A percentile compares a stretch with the other conserved stretches of the same genome.
Conservation (phyloP, 2,329 filamentous ascomycete genomes). For the Aureobasidium musti region DNA sequence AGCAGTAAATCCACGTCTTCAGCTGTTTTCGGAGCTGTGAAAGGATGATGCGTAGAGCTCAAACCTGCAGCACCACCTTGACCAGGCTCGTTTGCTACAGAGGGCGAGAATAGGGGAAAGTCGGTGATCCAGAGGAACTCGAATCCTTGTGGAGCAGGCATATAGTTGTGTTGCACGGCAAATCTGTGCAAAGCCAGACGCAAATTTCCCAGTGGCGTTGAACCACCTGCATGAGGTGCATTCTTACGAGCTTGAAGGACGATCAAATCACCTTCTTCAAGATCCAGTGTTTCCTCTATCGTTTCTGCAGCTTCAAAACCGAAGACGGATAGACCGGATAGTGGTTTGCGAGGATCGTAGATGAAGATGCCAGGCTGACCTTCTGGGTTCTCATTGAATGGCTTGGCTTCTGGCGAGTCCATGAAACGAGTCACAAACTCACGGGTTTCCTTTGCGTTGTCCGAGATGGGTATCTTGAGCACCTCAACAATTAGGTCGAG, state of each 20-base stretch:
- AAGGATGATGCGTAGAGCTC: conserved; percentile 89
- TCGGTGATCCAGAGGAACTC: conserved; percentile 82
- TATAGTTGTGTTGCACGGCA: conserved; percentile 64
- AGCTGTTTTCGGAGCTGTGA: conserved; percentile 77
- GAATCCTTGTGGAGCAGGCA: conserved; percentile 57
- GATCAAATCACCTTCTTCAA: conserved; percentile 74
- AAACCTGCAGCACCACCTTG: conserved; percentile 82
- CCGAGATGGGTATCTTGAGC: conserved; percentile 64
- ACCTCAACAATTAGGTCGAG: conserved; percentile 71
- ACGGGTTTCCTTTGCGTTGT: conserved; percentile 56
- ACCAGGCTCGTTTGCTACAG: conserved; percentile 65
- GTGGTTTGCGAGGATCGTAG: conserved; percentile 70
- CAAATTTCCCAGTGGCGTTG: conserved; percentile 70
- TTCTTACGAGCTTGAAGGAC: conserved; percentile 76
- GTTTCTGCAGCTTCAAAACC: conserved; percentile 70
- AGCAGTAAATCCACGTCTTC: conserved; percentile 74
- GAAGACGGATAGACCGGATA: conserved; percentile 74
- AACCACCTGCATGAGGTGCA: conserved; percentile 68
- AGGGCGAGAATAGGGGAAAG: conserved; percentile 88
- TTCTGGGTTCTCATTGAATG: conserved; percentile 67
- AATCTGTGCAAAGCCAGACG: conserved; percentile 69
- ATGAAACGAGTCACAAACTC: conserved; percentile 71
- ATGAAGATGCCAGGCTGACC: conserved; percentile 81
- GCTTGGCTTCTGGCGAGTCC: conserved; percentile 60
- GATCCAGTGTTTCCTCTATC: conserved; percentile 54